Percentiles rank a stretch among this genome's conserved stretches.
Conservation (phyloP, 192 early-diverging fungal species). For the Mortierella claussenii region DNA sequence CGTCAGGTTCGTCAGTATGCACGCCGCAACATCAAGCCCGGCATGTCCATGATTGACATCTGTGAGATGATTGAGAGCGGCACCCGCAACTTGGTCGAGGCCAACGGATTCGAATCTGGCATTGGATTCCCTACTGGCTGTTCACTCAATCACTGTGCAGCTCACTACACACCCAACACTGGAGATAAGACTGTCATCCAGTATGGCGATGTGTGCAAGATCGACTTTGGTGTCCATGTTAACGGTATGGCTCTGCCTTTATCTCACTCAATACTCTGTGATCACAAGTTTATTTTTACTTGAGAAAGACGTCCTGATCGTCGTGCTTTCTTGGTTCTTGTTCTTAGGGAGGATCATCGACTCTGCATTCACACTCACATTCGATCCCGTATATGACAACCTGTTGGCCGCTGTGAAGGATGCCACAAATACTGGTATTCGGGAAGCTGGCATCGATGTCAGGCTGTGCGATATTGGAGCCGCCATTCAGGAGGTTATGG, state of each 20-base stretch:
- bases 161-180: conserved; percentile 98
- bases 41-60: conserved; percentile 95
- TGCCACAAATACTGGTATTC: conserved; percentile 95
- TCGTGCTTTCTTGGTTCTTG: neutral
- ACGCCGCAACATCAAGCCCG: conserved; percentile 85
- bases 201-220: conserved; percentile 94
- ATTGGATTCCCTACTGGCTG: conserved; percentile 97
- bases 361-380: conserved; percentile 92
- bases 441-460: conserved; percentile 97
- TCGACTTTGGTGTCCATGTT: conserved; percentile 96
- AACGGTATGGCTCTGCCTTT: conserved; percentile 71
- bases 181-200: conserved; percentile 91
- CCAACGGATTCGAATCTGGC: conserved; percentile 83
- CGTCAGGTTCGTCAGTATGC: conserved; percentile 90
- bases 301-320: too few species aligned
- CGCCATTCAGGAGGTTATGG: conserved; percentile 97
- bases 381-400: conserved; percentile 89
- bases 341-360: conserved; percentile 87
- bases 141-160: conserved; percentile 95
- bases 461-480: conserved; percentile 94
- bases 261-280: too few species aligned
- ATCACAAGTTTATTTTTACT: too few species aligned
- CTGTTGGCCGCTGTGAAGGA: conserved; percentile 91
- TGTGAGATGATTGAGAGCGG: conserved; percentile 95
- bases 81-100: conserved; percentile 88